Conservation (phyloP, 2,329 filamentous ascomycete genomes). For the Botryotinia narcissicola region DNA sequence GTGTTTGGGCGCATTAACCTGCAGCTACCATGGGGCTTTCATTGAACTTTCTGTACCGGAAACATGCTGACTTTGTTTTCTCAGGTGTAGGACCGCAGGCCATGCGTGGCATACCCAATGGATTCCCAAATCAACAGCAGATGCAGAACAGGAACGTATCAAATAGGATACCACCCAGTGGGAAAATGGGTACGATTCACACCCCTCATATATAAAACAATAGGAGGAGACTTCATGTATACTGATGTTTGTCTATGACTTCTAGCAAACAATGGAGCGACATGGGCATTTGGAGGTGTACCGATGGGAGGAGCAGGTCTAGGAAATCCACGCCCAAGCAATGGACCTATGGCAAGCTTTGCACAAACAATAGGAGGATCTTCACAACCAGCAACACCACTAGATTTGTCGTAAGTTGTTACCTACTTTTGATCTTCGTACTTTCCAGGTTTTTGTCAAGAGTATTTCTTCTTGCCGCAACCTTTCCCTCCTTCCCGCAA, state of each 20-base stretch:
- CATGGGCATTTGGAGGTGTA: constrained; percentile 63
- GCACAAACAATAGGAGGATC: constrained; percentile 60
- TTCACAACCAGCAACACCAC: constrained; percentile 59
- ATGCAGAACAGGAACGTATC: constrained; percentile 55
- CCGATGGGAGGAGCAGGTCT: constrained; percentile 58
- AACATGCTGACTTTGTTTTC: constrained; percentile 27
- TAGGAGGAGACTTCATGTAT: constrained; percentile 11
- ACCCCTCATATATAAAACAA: constrained; percentile 6
- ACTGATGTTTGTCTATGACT: constrained; percentile 29
- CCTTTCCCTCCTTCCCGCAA: background rate
- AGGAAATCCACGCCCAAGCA: constrained; percentile 53
- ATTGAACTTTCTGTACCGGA: background rate
- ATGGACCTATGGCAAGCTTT: constrained; percentile 61
- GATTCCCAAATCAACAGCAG: constrained; percentile 59
- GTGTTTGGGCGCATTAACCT: constrained; percentile 3
- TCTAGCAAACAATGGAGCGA: constrained; percentile 42
- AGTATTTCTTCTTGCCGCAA: background rate
- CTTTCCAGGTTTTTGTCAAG: constrained; percentile 16
- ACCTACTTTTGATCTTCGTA: constrained; percentile 28
- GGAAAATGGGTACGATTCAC: constrained; percentile 57
- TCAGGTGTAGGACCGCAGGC: constrained; percentile 55
- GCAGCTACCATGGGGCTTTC: background rate
- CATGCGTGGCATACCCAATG: constrained; percentile 59
- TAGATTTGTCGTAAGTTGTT: constrained; percentile 62
- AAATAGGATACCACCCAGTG: constrained; percentile 61